These are phyloP conservation scores for Hippophae rhamnoides DNA, from an alignment of 306 rosid species.

Conservation along the genomic window DNA sequence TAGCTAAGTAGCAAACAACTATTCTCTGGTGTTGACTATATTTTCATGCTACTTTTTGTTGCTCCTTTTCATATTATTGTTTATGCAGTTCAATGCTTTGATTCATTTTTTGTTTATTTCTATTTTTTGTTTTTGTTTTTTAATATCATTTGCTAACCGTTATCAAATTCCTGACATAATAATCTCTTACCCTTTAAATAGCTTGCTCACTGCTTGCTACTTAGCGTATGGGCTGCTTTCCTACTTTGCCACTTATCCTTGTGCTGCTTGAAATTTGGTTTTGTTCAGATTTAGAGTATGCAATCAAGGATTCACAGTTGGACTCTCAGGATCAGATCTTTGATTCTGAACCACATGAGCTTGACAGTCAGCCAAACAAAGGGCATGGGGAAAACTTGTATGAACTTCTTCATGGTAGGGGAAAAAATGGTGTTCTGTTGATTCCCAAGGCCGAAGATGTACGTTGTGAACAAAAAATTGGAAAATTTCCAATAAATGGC, in stretches of 20 bases:
- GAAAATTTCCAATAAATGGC: slow-evolving; percentile 43
- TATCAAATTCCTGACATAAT: background rate
- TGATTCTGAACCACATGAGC: slow-evolving; percentile 33
- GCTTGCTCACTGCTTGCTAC: background rate
- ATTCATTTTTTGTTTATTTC: too few species aligned
- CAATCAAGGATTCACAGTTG: slow-evolving; percentile 33
- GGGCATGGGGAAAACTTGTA: slow-evolving; percentile 31
- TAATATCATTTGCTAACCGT: too few species aligned
- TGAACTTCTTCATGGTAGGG: slow-evolving; percentile 24
- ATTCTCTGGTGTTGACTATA: too few species aligned
- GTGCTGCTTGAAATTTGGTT: slow-evolving; percentile 15
- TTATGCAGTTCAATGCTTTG: too few species aligned
- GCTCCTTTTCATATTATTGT: too few species aligned
- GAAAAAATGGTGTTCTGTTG: slow-evolving; percentile 31
- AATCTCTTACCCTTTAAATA: background rate
- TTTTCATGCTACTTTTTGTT: too few species aligned
- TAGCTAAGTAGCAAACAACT: too few species aligned
- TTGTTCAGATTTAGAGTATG: slow-evolving; percentile 41
- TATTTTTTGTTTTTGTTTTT: too few species aligned
- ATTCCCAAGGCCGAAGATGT: slow-evolving; percentile 34
- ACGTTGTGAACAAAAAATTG: slow-evolving; percentile 42
- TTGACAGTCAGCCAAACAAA: slow-evolving; percentile 28
- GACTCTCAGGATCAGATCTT: slow-evolving; percentile 28
- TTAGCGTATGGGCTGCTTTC: background rate
- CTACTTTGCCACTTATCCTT: slow-evolving; percentile 4